Percentiles rank a stretch among this genome's conserved stretches.
Conservation (phyloP, 805 yeast species). For the Dipodascus geniculatus region DNA sequence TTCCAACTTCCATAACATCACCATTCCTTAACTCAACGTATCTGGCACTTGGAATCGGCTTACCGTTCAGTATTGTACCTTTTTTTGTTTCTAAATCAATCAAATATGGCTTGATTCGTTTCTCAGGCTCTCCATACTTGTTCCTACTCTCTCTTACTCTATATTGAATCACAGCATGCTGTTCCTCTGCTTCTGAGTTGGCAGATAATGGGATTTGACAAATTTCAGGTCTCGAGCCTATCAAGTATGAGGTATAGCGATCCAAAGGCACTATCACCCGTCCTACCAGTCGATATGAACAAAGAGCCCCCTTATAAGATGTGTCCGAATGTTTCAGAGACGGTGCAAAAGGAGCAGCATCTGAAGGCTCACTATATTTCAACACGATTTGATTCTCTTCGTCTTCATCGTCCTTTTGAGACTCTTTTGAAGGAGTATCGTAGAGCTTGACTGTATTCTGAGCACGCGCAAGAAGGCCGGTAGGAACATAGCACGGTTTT, state of each 20-base stretch:
- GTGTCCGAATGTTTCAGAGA: slow-evolving; percentile 14
- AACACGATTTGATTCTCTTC: slow-evolving; percentile 26
- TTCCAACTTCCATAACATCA: slow-evolving; percentile 33
- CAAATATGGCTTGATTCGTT: slow-evolving; percentile 26
- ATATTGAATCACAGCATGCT: slow-evolving; percentile 40
- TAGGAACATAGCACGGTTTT: neutral
- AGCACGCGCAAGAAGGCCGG: neutral
- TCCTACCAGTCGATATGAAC: slow-evolving; percentile 23
- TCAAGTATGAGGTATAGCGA: slow-evolving; percentile 21
- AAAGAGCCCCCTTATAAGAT: slow-evolving; percentile 10
- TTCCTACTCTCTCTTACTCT: slow-evolving; percentile 14
- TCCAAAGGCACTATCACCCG: slow-evolving; percentile 17
- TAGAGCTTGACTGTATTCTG: neutral
- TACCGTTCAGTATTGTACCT: slow-evolving; percentile 35
- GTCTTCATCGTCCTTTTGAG: slow-evolving; percentile 3
- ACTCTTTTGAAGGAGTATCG: neutral
- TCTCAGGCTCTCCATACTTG: slow-evolving; percentile 12
- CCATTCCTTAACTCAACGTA: slow-evolving; percentile 32
- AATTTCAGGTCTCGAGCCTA: slow-evolving; percentile 29
- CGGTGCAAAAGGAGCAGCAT: slow-evolving; percentile 19
- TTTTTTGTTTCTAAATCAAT: slow-evolving; percentile 38
- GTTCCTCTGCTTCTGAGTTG: slow-evolving; percentile 30
- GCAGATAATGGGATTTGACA: slow-evolving; percentile 29
- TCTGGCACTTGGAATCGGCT: slow-evolving; percentile 29
- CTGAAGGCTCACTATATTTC: slow-evolving; percentile 26